phyloP scores from a whole-genome alignment of 1,284 basidiomycete genomes.

The Tremellales sp. region DNA sequence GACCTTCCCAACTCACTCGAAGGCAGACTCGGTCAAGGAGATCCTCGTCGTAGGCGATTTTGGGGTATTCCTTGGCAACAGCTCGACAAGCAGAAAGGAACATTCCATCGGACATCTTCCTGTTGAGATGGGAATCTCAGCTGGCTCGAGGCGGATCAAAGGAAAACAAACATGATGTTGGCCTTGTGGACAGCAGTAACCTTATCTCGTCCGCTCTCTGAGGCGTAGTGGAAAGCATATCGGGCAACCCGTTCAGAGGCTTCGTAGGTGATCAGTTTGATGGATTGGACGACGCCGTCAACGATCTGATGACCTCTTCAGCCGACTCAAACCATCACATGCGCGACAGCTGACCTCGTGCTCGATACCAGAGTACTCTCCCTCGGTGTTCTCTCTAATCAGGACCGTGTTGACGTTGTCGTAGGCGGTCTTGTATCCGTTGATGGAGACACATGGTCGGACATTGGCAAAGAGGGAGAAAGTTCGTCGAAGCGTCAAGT shows the following conservation, averaged over 20 bases:
- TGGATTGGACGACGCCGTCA: constrained; percentile 98
- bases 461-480: constrained; percentile 99
- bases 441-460: constrained; percentile 90
- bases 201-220: constrained; percentile 77
- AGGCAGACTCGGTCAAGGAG: constrained; percentile 95
- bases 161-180: constrained; percentile 71
- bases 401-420: constrained; percentile 97
- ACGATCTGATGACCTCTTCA: constrained; percentile 55
- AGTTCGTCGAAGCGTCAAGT: constrained; percentile 92
- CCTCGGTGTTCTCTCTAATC: constrained; percentile 99
- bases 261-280: constrained; percentile 99
- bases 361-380: constrained; percentile 76
- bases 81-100: constrained; percentile 97
- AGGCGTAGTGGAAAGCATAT: constrained; percentile 98
- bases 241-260: constrained; percentile 97
- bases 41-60: constrained; percentile 93
- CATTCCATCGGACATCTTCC: constrained; percentile 99
- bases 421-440: constrained; percentile 97
- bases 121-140: constrained; percentile 13
- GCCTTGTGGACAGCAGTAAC: constrained; percentile 99
- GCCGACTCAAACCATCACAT: background rate
- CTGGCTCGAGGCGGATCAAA: background rate
- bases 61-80: constrained; percentile 93
- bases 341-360: constrained; percentile 16
- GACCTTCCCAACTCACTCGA: constrained; percentile 59